phyloP scores from a whole-genome alignment of 495 filamentous ascomycete species.

The Penicillium manginii region DNA sequence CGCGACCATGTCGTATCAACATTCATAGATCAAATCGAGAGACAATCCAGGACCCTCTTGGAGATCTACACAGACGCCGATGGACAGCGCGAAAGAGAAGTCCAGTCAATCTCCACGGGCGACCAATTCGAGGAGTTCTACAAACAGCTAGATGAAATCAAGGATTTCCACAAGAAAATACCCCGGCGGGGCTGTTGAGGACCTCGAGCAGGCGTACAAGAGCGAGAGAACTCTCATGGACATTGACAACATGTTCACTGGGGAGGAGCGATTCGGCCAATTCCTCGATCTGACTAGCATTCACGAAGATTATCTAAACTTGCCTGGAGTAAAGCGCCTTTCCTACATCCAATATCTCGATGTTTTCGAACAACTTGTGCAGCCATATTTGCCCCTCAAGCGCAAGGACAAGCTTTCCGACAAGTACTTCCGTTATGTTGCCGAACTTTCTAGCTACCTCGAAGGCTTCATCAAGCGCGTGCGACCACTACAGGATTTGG shows the following conservation, averaged over 20 bases:
- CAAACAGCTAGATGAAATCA: conserved; percentile 77
- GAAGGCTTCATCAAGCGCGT: conserved; percentile 84
- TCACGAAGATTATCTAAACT: conserved; percentile 89
- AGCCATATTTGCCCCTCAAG: conserved; percentile 70
- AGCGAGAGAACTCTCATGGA: conserved; percentile 62
- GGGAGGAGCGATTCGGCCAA: conserved; percentile 88
- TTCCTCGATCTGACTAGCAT: conserved; percentile 83
- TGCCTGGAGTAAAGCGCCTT: conserved; percentile 79
- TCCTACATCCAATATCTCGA: conserved; percentile 92
- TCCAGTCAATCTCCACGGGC: conserved; percentile 80
- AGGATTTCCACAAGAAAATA: conserved; percentile 87
- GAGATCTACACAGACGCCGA: conserved; percentile 85
- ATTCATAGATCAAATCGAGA: conserved; percentile 82
- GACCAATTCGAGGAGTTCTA: conserved; percentile 94
- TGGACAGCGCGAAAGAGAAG: conserved; percentile 70
- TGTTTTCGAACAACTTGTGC: conserved; percentile 81
- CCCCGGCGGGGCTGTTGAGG: conserved; percentile 92
- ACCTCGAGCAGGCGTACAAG: conserved; percentile 90
- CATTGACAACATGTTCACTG: conserved; percentile 91
- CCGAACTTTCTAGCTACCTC: conserved; percentile 76
- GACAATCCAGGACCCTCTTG: conserved; percentile 78
- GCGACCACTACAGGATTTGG: conserved; percentile 79
- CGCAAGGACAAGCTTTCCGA: conserved; percentile 84
- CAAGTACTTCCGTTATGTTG: conserved; percentile 87
- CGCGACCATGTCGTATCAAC: conserved; percentile 91